Evolutionary conservation across 2,329 filamentous ascomycete genomes (phyloP), one percentile per base, ranked within the genome.

Genomic region (Didymella arachidicola): DNA sequence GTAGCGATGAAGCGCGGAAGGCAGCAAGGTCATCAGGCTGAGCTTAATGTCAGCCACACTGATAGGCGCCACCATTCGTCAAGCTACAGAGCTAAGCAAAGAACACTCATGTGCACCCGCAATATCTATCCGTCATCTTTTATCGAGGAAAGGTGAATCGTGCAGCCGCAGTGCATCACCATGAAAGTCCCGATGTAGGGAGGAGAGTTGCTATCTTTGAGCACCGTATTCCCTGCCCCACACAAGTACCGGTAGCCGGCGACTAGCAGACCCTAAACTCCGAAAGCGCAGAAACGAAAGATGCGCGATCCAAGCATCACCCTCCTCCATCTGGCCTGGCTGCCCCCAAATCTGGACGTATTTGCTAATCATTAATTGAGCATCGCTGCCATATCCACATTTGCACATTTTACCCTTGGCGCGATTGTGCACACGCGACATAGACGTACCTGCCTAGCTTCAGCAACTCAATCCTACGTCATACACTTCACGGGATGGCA

Each of bases 381-480:
- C 46, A 43, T 50, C 53, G 32, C 39, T 46, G 32, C 22, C 27
- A 39, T 41, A 46, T 34, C 46, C 53, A 56, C 45, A 56, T 38
- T 56, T 39, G 39, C 32, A 49, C 39, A 36, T 32, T 30, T 22
- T 18, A 36, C 12, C 22, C 26, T 46, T 50, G 32, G 47, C 39
- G 34, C 25, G 11, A 8, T 41, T 44, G 41, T 57, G 46, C 38
- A 48, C 30, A 27, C 44, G 46, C 41, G 41, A 43, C 46, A 44
- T 30, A 45, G 12, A 8, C 29, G 36, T 32, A 41, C 38, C 26
- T 25, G 6, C 45, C 14, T 29, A 30, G 11, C 39, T 12, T 11
- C n/a, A 44, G 44, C 7, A 25, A 38, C 14, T 25, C 11, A 26
- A 12, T 38, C 22, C 30, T 56, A 51, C 46, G 46, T 57, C 46